Evolutionary conservation across 306 rosid genomes (phyloP).

Genomic region (Arachis hypogaea): DNA sequence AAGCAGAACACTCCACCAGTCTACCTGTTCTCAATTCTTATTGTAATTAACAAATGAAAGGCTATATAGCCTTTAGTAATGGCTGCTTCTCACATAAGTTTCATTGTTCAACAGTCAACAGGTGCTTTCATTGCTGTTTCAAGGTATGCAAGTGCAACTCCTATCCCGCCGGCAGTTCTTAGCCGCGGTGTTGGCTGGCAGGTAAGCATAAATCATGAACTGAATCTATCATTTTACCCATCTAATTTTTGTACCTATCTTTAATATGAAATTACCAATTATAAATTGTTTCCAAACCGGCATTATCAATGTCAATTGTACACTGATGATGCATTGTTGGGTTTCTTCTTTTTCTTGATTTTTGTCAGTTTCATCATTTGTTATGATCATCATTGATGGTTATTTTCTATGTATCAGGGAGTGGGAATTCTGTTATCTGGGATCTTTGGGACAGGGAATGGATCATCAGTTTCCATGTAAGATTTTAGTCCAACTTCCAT

Average conservation of each 20-base stretch:
- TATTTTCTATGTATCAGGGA: constrained; percentile 57
- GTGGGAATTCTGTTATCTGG: constrained; percentile 82
- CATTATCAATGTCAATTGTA: not conserved
- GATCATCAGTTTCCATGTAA: constrained; percentile 89
- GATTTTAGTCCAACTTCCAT: constrained; percentile 46
- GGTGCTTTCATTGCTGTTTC: constrained; percentile 84
- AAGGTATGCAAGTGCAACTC: constrained; percentile 95
- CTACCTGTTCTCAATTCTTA: not conserved
- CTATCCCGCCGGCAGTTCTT: constrained; percentile 84
- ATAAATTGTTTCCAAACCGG: not conserved
- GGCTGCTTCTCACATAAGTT: constrained; percentile 13
- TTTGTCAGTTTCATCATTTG: constrained; percentile 7
- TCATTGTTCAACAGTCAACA: constrained; percentile 66
- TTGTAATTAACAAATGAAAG: constrained; percentile 6
- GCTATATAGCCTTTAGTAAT: not conserved
- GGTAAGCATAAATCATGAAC: constrained; percentile 52
- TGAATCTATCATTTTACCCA: not conserved
- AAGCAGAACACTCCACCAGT: too few species aligned
- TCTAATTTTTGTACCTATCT: not conserved
- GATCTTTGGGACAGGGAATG: constrained; percentile 83
- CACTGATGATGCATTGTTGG: not conserved
- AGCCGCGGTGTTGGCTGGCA: constrained; percentile 99
- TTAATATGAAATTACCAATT: not conserved
- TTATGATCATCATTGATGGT: not conserved
- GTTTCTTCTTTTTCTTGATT: constrained; percentile 27